phyloP scores from a whole-genome alignment of 2,329 filamentous ascomycete genomes.

The Pseudogymnoascus sp. region DNA sequence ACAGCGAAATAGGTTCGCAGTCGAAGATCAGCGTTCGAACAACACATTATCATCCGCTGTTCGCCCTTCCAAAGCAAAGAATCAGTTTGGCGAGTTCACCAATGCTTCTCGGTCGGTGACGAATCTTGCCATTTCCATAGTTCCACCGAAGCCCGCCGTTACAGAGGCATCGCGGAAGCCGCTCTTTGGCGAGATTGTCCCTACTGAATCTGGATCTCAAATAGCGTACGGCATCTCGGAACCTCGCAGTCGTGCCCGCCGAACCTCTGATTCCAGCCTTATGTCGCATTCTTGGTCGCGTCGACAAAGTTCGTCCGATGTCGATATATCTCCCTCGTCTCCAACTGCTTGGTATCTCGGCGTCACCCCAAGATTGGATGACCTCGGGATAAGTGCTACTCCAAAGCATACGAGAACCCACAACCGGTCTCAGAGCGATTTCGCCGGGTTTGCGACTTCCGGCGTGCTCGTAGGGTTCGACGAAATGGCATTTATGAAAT shows the following conservation, averaged over 20 bases:
- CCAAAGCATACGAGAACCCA: slow-evolving; percentile 34
- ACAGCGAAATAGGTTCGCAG: slow-evolving; percentile 41
- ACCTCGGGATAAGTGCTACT: slow-evolving; percentile 25
- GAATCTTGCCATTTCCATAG: slow-evolving; percentile 29
- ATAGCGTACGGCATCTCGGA: slow-evolving; percentile 55
- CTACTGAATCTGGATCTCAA: slow-evolving; percentile 47
- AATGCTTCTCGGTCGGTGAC: slow-evolving; percentile 39
- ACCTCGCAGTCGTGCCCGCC: slow-evolving; percentile 40
- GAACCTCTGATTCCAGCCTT: slow-evolving; percentile 66
- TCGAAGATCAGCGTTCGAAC: slow-evolving; percentile 45
- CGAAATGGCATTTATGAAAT: not conserved
- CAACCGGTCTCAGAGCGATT: slow-evolving; percentile 54
- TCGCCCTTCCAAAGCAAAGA: slow-evolving; percentile 48
- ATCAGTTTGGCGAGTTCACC: slow-evolving; percentile 28
- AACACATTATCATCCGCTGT: slow-evolving; percentile 54
- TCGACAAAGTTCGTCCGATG: slow-evolving; percentile 49
- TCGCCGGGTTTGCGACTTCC: slow-evolving; percentile 32
- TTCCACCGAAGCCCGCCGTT: slow-evolving; percentile 22
- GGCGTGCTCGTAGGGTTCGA: not conserved
- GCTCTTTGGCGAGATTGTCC: slow-evolving; percentile 68
- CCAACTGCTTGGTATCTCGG: slow-evolving; percentile 60
- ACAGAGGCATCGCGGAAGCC: slow-evolving; percentile 40
- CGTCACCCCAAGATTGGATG: slow-evolving; percentile 36
- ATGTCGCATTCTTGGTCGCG: slow-evolving; percentile 42
- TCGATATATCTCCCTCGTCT: slow-evolving; percentile 52